Base-by-base conservation (phyloP, 1,284 basidiomycete genomes). In the Cryptococcus jaspeensis region DNA sequence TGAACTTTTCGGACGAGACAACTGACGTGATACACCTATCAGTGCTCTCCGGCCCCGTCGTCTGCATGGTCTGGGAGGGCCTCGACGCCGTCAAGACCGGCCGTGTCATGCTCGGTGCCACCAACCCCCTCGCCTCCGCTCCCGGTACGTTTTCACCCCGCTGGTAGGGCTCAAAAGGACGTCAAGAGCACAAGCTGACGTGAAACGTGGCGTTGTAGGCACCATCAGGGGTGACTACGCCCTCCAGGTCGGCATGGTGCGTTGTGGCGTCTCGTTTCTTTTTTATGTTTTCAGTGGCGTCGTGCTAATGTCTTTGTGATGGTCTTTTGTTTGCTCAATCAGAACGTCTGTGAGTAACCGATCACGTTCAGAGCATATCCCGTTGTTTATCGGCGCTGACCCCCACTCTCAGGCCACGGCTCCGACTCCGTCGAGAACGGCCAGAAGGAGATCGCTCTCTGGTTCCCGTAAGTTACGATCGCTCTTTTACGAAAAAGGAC, bases 21-120 rank as follows among this genome's bases (percentile, higher is more conserved):
- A 18, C 22, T 48, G 15, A 12, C 16, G 25, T 25, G 3, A 50
- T 18, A 7, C 5, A 13, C 20, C 8, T n/a, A 7, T 1, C 54
- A 71, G 70, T 97, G 94, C 84, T 86, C 56, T 86, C 90, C 63
- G 95, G 95, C 63, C 95, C 95, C 69, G 95, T 99, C 69, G 88
- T 96, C 72, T 90, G 85, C 73, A 96, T 97, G 87, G 95, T 95
- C 72, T 97, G 92, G 85, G 85, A 97, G 81, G 95, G 95, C 70
- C 87, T 94, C 72, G 92, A 96, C 76, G 92, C 91, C 67, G 92
- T 96, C 83, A 95, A 95, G 74, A 92, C 90, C 62, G 93, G 93
- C 70, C 92, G 93, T 80, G 84, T 79, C 77, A 92, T 98, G 87
- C 89, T 99, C 70, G 93, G 95, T 76, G 87, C 92, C 49, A 98